Evolutionary conservation across 148 eudicot species (phyloP).

Genomic region (Rhododendron ovatum): DNA sequence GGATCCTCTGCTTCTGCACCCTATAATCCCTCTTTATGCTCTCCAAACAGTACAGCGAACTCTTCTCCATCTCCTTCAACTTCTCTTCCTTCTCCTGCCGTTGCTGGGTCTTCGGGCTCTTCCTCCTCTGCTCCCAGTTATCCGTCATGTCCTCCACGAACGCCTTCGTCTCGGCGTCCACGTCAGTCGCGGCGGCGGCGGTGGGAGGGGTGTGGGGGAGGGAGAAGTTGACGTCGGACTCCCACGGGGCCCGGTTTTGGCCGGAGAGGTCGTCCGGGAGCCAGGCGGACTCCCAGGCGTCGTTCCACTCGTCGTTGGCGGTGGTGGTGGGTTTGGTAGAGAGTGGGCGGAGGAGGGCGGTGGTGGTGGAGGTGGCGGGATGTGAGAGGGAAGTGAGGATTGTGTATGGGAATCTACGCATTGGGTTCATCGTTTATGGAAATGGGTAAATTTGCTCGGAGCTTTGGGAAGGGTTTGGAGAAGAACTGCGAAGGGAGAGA

Average conservation of each 20-base stretch:
- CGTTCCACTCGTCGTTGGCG: slow-evolving; percentile 61
- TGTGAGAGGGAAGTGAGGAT: slow-evolving; percentile 8
- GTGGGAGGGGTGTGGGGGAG: slow-evolving; percentile 15
- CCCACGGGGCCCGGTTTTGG: slow-evolving; percentile 58
- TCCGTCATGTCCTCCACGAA: slow-evolving; percentile 87
- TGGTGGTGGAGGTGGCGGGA: slow-evolving; percentile 1
- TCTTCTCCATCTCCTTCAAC: not conserved
- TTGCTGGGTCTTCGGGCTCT: slow-evolving; percentile 5
- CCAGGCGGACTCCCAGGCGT: slow-evolving; percentile 85
- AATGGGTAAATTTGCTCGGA: not conserved
- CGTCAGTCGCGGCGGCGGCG: not conserved
- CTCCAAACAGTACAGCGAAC: slow-evolving; percentile 57
- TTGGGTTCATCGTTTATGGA: slow-evolving; percentile 4
- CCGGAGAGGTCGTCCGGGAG: slow-evolving; percentile 64
- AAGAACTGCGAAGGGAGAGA: not conserved
- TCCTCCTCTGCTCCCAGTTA: slow-evolving; percentile 76
- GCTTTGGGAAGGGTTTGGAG: not conserved
- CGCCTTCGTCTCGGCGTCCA: slow-evolving; percentile 66
- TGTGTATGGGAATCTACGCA: slow-evolving; percentile 3
- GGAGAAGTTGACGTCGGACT: slow-evolving; percentile 48
- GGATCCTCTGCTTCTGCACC: slow-evolving; percentile 84
- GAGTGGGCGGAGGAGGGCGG: slow-evolving; percentile 11
- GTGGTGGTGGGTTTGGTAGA: slow-evolving; percentile 25
- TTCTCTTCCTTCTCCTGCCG: not conserved
- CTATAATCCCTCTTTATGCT: slow-evolving; percentile 79